Percentiles rank a stretch among this genome's conserved stretches.
Evolutionary conservation across 2,329 filamentous ascomycete species (phyloP).

Genomic region (Neopestalotiopsis sp.): DNA sequence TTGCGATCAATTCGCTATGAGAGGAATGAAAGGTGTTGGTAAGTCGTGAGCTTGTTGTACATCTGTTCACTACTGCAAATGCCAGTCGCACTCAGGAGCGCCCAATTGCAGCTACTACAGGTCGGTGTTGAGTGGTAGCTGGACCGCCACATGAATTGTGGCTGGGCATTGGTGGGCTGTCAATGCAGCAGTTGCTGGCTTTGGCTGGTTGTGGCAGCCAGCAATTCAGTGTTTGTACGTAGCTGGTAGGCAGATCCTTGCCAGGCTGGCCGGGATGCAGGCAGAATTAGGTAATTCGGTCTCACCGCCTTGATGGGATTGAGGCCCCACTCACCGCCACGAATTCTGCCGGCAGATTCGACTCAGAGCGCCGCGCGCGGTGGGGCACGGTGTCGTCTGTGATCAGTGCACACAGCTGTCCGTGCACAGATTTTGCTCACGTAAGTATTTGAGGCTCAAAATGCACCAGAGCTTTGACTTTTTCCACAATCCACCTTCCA

Average conservation of each 20-base stretch:
- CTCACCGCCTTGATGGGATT: no score
- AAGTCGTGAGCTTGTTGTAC: constrained; percentile 8
- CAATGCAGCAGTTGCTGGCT: no score
- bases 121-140: neutral
- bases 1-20: neutral
- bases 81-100: constrained; percentile 3
- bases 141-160: neutral
- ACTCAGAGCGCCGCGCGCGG: neutral
- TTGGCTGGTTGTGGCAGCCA: neutral
- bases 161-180: no score
- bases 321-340: neutral
- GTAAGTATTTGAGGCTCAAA: constrained; percentile 1
- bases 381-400: no score
- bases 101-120: neutral
- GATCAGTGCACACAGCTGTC: neutral
- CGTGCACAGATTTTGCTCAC: neutral
- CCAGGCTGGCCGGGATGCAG: neutral
- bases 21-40: neutral
- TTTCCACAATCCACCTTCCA: neutral
- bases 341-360: neutral
- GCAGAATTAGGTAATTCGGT: no score
- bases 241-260: neutral
- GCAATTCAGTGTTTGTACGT: neutral
- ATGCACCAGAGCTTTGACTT: neutral
- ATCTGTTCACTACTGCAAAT: constrained; percentile 9